Percentiles rank a stretch among this genome's conserved stretches.
Conservation (phyloP, 2,329 filamentous ascomycete species). For the Trichoderma sp. region DNA sequence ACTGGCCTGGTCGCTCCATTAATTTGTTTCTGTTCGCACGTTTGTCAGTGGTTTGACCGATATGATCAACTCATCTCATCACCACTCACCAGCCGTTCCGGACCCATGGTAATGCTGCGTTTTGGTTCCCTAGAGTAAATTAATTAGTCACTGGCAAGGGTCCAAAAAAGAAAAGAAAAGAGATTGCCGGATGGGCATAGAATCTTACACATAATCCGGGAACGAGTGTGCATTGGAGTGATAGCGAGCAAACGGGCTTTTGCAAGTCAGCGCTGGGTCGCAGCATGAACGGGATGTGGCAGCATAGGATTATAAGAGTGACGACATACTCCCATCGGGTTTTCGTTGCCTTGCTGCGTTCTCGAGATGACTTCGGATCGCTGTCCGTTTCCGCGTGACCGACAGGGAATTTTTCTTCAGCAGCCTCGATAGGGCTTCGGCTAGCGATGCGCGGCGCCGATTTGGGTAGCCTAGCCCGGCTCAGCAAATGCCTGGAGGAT, state of each 20-base stretch:
- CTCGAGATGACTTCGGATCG: slow-evolving; percentile 6
- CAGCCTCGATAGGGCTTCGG: slow-evolving; percentile 8
- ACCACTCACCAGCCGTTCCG: slow-evolving; percentile 34
- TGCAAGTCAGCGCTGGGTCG: slow-evolving; percentile 23
- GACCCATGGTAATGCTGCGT: slow-evolving; percentile 31
- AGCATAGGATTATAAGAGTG: not conserved
- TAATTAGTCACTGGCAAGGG: slow-evolving; percentile 31
- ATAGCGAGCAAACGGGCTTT: slow-evolving; percentile 43
- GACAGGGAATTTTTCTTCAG: slow-evolving; percentile 37
- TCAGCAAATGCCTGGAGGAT: not conserved
- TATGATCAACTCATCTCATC: no score
- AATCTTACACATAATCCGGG: slow-evolving; percentile 49
- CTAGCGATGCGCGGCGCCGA: slow-evolving; percentile 18
- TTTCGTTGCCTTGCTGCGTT: slow-evolving; percentile 33
- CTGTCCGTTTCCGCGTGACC: slow-evolving; percentile 31
- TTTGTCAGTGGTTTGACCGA: slow-evolving; percentile 1
- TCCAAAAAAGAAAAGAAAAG: not conserved
- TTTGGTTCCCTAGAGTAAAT: slow-evolving; percentile 35
- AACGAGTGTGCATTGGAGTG: slow-evolving; percentile 45
- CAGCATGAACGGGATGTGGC: not conserved
- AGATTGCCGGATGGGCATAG: slow-evolving; percentile 11
- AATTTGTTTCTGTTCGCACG: slow-evolving; percentile 33
- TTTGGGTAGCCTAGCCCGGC: not conserved
- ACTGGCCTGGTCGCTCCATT: slow-evolving; percentile 33
- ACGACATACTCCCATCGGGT: slow-evolving; percentile 41